Conservation (phyloP, 192 early-diverging fungal genomes). For the Entomortierella beljakovae region DNA sequence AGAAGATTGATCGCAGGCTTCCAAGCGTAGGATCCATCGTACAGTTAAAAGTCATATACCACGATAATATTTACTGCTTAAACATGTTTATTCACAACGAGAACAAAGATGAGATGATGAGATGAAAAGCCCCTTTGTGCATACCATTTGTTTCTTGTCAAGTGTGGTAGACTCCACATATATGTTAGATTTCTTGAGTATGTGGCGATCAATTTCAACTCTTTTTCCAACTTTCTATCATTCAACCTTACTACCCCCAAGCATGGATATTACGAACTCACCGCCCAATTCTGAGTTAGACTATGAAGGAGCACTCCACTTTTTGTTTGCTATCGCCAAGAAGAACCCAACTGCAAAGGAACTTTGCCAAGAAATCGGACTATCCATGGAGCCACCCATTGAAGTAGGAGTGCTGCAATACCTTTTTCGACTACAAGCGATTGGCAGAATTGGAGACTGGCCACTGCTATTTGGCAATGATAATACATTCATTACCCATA, state of each 20-base stretch:
- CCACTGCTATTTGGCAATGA: conserved; percentile 31
- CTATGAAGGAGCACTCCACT: conserved; percentile 27
- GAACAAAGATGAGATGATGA: too few species aligned
- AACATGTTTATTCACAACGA: too few species aligned
- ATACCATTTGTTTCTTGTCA: too few species aligned
- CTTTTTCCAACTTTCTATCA: too few species aligned
- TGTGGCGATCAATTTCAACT: too few species aligned
- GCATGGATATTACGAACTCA: neutral
- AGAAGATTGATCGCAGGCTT: too few species aligned
- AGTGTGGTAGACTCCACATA: too few species aligned
- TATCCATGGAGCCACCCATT: conserved; percentile 19
- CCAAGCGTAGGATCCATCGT: neutral
- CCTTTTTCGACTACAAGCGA: conserved; percentile 24
- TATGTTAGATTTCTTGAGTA: too few species aligned
- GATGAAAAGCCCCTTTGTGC: too few species aligned
- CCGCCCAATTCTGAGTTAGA: conserved; percentile 11
- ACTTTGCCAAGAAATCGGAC: conserved; percentile 23
- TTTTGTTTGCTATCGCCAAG: conserved; percentile 16
- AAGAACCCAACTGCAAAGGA: neutral
- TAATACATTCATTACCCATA: conserved; percentile 31
- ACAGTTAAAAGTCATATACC: neutral
- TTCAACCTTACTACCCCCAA: too few species aligned
- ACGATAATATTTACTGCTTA: too few species aligned
- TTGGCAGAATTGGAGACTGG: conserved; percentile 33
- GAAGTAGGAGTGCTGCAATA: conserved; percentile 27